phyloP scores from a whole-genome alignment of 495 filamentous ascomycete species.

The Geoglossum glabrum region DNA sequence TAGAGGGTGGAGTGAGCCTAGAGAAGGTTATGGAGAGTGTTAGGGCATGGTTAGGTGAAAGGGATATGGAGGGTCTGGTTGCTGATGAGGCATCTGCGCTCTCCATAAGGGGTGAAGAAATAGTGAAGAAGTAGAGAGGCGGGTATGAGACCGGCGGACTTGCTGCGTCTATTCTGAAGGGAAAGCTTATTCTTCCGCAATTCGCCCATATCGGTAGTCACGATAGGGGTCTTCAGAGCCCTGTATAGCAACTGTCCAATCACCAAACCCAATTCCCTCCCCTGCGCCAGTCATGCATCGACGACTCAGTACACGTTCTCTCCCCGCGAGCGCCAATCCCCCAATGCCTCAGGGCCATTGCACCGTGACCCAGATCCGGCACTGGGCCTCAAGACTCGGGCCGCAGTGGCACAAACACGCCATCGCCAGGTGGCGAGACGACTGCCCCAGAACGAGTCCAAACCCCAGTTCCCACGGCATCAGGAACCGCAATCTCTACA shows the following conservation, averaged over 20 bases:
- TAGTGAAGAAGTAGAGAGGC: background rate
- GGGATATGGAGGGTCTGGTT: slow-evolving; percentile 51
- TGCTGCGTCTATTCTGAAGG: background rate
- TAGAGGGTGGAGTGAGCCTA: slow-evolving; percentile 33
- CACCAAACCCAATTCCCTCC: background rate
- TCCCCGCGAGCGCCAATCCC: background rate
- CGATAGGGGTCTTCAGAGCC: background rate
- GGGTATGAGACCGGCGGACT: too few species aligned
- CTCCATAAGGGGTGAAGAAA: background rate
- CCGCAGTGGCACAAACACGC: too few species aligned
- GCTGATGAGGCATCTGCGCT: background rate
- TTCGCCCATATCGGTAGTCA: background rate
- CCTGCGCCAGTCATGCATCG: background rate
- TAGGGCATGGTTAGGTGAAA: slow-evolving; percentile 53
- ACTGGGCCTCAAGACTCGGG: too few species aligned
- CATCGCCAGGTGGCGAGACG: background rate
- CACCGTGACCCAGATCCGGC: too few species aligned
- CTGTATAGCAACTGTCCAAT: too few species aligned
- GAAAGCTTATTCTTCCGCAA: background rate
- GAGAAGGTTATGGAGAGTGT: slow-evolving; percentile 68
- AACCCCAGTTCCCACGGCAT: background rate
- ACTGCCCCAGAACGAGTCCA: background rate
- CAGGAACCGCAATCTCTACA: background rate
- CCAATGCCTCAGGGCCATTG: background rate
- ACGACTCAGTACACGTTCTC: background rate